Conservation (phyloP, 2,329 filamentous ascomycete genomes). For the Blastomyces percursus region DNA sequence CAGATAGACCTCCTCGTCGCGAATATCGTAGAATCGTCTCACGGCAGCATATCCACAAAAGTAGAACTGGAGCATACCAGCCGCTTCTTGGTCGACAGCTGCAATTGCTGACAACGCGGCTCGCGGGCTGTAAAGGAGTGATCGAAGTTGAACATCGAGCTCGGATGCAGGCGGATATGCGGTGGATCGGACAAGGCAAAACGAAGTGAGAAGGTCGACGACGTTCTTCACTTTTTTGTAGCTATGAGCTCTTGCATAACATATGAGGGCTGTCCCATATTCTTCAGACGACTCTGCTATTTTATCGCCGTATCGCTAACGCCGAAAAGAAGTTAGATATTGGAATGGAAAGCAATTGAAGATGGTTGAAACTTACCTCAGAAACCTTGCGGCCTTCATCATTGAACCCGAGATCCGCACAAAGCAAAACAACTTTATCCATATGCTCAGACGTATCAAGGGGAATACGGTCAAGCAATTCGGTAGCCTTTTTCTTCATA, state of each 20-base stretch:
- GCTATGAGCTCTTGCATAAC: slow-evolving; percentile 77
- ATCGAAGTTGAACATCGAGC: slow-evolving; percentile 60
- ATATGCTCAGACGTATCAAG: slow-evolving; percentile 60
- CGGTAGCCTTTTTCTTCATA: slow-evolving; percentile 62
- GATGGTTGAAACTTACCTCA: slow-evolving; percentile 47
- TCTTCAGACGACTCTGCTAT: slow-evolving; percentile 60
- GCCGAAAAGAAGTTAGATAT: slow-evolving; percentile 7
- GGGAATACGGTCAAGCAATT: slow-evolving; percentile 61
- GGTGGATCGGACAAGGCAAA: slow-evolving; percentile 74
- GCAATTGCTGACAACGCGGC: slow-evolving; percentile 61
- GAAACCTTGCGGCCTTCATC: slow-evolving; percentile 70
- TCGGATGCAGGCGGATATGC: slow-evolving; percentile 62
- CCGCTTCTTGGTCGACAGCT: slow-evolving; percentile 65
- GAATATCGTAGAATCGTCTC: slow-evolving; percentile 79
- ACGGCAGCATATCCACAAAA: slow-evolving; percentile 88
- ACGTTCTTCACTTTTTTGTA: slow-evolving; percentile 71
- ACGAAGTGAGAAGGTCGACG: slow-evolving; percentile 74
- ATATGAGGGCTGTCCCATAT: slow-evolving; percentile 79
- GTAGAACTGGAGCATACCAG: slow-evolving; percentile 69
- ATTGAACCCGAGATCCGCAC: slow-evolving; percentile 66
- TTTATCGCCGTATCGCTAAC: slow-evolving; percentile 69
- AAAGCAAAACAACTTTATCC: slow-evolving; percentile 68
- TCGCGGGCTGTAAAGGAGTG: slow-evolving; percentile 61
- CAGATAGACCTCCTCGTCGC: slow-evolving; percentile 52
- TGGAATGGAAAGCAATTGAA: neutral